Conservation (phyloP, 805 yeast genomes). For the Barnettozyma californica region DNA sequence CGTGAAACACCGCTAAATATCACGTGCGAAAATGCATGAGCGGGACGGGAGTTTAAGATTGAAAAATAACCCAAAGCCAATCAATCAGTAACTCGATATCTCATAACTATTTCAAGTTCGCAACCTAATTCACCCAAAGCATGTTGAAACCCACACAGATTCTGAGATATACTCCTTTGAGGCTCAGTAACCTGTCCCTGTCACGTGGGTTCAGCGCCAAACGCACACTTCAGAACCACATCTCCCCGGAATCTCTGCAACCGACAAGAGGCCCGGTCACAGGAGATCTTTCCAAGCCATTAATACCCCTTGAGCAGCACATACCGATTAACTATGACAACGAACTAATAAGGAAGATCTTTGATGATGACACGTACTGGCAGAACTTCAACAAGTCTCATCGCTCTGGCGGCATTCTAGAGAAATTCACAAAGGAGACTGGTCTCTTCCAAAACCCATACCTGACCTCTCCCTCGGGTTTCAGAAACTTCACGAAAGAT, state of each 20-base stretch:
- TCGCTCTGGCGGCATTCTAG: slow-evolving; percentile 8
- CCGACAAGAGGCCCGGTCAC: neutral
- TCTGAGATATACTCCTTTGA: neutral
- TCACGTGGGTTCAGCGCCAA: neutral
- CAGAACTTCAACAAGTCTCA: slow-evolving; percentile 36
- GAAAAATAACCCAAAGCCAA: neutral
- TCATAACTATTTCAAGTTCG: neutral
- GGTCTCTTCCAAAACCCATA: slow-evolving; percentile 78
- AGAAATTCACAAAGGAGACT: slow-evolving; percentile 24
- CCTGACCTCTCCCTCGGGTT: slow-evolving; percentile 64
- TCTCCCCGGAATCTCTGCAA: neutral
- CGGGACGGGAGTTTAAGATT: neutral
- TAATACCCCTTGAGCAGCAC: neutral
- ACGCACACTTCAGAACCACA: neutral
- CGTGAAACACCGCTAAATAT: neutral
- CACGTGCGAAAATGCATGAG: neutral
- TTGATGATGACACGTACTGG: slow-evolving; percentile 61
- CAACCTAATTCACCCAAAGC: neutral
- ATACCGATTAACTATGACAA: slow-evolving; percentile 16
- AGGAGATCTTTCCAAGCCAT: neutral
- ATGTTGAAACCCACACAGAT: neutral
- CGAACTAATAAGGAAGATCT: slow-evolving; percentile 39
- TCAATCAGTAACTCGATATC: neutral
- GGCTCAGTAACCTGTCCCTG: neutral
- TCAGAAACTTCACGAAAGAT: slow-evolving; percentile 56